Evolutionary conservation across 2,329 filamentous ascomycete species (phyloP).

Genomic region (Colletotrichum camelliae): DNA sequence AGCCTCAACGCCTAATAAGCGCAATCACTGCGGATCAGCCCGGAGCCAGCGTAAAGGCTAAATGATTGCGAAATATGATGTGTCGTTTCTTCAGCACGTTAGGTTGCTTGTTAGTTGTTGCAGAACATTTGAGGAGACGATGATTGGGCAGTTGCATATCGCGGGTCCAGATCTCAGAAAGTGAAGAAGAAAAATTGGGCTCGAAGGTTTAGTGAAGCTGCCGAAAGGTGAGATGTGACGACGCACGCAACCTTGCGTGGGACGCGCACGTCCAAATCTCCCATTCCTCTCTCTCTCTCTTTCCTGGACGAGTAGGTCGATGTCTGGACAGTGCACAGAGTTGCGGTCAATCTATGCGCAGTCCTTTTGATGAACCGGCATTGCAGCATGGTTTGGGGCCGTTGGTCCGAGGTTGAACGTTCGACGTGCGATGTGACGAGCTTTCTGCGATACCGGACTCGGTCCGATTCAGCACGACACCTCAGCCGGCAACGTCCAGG

Average conservation of each 20-base stretch:
- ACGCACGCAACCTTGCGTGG: neutral
- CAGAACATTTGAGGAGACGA: neutral
- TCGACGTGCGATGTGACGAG: constrained; percentile 7
- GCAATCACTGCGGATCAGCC: neutral
- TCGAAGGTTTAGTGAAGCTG: neutral
- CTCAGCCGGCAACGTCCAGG: neutral
- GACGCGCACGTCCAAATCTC: neutral
- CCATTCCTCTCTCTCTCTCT: neutral
- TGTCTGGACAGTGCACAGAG: neutral
- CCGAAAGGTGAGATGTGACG: neutral
- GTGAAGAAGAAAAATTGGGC: neutral
- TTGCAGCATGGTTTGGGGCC: neutral
- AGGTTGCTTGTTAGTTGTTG: neutral
- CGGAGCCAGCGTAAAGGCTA: neutral
- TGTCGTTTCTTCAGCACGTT: neutral
- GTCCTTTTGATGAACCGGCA: neutral
- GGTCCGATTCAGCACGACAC: neutral
- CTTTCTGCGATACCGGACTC: neutral
- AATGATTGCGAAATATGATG: neutral
- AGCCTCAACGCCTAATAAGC: neutral
- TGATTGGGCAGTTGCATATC: neutral
- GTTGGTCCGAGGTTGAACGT: neutral
- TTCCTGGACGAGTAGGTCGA: neutral
- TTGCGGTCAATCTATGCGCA: neutral
- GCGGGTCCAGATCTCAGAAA: neutral